These are phyloP conservation scores for Hydnomerulius pinastri DNA, from an alignment of 768 basidiomycete genomes.

Conservation along the genomic window DNA sequence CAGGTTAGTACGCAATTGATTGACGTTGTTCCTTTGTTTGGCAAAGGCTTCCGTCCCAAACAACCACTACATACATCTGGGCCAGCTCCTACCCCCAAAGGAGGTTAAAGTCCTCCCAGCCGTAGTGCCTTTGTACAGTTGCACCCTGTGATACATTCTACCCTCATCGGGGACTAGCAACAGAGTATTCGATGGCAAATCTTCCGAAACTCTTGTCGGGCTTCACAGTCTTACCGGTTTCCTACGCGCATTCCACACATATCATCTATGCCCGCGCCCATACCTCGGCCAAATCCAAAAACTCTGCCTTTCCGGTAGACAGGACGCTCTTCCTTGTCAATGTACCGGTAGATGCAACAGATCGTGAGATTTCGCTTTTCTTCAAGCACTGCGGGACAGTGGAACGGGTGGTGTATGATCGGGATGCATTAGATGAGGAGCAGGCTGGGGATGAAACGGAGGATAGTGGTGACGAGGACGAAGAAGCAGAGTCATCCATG, in stretches of 20 bases:
- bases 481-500: slow-evolving; percentile 3
- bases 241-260: slow-evolving; percentile 52
- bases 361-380: slow-evolving; percentile 73
- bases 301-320: slow-evolving; percentile 43
- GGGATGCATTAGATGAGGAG: slow-evolving; percentile 34
- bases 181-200: neutral
- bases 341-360: slow-evolving; percentile 84
- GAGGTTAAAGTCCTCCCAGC: too few species aligned
- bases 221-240: slow-evolving; percentile 39
- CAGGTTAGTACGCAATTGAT: too few species aligned
- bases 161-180: too few species aligned
- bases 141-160: too few species aligned
- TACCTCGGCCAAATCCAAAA: slow-evolving; percentile 45
- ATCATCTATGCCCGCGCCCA: slow-evolving; percentile 80
- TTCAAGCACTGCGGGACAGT: slow-evolving; percentile 79
- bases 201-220: slow-evolving; percentile 32
- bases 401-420: slow-evolving; percentile 71
- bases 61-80: too few species aligned
- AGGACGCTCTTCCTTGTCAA: slow-evolving; percentile 90
- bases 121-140: too few species aligned
- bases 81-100: too few species aligned
- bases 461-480: slow-evolving; percentile 34
- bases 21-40: slow-evolving; percentile 11
- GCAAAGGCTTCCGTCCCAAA: slow-evolving; percentile 10
- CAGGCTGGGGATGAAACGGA: slow-evolving; percentile 12